A percentile compares a stretch with the other conserved stretches of the same genome.
phyloP scores from a whole-genome alignment of 441 rosid genomes.

The Biscutella auriculata region DNA sequence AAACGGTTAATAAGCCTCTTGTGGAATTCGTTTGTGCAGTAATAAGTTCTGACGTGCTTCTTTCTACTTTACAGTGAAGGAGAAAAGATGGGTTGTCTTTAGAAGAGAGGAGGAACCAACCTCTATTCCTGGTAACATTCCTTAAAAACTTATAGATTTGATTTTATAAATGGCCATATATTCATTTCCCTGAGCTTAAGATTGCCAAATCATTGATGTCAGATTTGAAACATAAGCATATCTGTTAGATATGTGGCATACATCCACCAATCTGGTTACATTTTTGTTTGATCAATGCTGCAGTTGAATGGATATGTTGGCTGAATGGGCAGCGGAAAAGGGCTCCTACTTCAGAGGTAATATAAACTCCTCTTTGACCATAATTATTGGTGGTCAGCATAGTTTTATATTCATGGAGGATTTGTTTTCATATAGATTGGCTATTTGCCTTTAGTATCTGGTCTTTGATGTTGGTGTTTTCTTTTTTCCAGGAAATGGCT shows the following conservation, averaged over 20 bases:
- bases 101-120: constrained; percentile 85
- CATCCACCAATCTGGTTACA: background rate
- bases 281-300: constrained; percentile 17
- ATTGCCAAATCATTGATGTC: background rate
- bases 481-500: constrained; percentile 51
- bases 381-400: background rate
- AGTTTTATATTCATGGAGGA: background rate
- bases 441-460: background rate
- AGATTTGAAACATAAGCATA: background rate
- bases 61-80: constrained; percentile 52
- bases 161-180: background rate
- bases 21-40: background rate
- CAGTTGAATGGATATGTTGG: constrained; percentile 99
- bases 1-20: background rate
- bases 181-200: background rate
- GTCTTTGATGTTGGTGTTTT: constrained; percentile 2
- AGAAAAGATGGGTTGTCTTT: constrained; percentile 86
- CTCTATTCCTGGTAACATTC: constrained; percentile 55
- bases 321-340: constrained; percentile 82
- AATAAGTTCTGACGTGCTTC: constrained; percentile 13
- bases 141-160: background rate
- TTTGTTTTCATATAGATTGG: background rate
- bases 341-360: constrained; percentile 82
- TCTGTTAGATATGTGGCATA: background rate
- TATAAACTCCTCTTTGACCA: background rate